A percentile compares a stretch with the other conserved stretches of the same genome.
Conservation (phyloP, 2,329 filamentous ascomycete species). For the Ambrosiella beaveri region DNA sequence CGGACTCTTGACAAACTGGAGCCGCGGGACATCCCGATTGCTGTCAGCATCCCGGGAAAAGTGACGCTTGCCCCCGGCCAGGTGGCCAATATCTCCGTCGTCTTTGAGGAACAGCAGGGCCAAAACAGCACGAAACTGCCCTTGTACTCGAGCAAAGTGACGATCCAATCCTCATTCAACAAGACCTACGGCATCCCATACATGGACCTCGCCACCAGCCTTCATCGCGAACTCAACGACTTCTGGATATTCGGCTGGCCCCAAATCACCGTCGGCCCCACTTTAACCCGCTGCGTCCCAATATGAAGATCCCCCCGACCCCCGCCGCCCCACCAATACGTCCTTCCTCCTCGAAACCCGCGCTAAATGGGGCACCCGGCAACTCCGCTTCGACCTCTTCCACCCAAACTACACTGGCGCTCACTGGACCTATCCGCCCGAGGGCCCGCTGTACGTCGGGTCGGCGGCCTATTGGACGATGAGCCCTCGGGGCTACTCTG, state of each 20-base stretch:
- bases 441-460: conserved; percentile 24
- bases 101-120: conserved; percentile 17
- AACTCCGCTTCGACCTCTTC: conserved; percentile 17
- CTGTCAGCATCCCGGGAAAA: background rate
- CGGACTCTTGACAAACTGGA: conserved; percentile 6
- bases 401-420: conserved; percentile 23
- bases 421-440: conserved; percentile 26
- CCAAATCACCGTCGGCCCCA: background rate
- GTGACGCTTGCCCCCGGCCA: background rate
- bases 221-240: conserved; percentile 4
- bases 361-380: conserved; percentile 12
- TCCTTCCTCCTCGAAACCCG: conserved; percentile 6
- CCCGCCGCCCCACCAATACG: background rate
- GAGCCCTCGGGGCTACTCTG: conserved; percentile 4
- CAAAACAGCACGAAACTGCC: conserved; percentile 21
- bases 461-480: conserved; percentile 18
- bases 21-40: conserved; percentile 2
- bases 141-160: conserved; percentile 28
- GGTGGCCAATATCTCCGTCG: conserved; percentile 13
- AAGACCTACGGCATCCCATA: conserved; percentile 28
- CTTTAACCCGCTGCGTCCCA: too few species aligned
- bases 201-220: conserved; percentile 9
- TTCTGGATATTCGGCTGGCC: conserved; percentile 10
- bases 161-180: conserved; percentile 23
- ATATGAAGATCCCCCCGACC: too few species aligned